Base-by-base conservation (phyloP, 352 stramenopile species). In the Globisporangium middletonii region DNA sequence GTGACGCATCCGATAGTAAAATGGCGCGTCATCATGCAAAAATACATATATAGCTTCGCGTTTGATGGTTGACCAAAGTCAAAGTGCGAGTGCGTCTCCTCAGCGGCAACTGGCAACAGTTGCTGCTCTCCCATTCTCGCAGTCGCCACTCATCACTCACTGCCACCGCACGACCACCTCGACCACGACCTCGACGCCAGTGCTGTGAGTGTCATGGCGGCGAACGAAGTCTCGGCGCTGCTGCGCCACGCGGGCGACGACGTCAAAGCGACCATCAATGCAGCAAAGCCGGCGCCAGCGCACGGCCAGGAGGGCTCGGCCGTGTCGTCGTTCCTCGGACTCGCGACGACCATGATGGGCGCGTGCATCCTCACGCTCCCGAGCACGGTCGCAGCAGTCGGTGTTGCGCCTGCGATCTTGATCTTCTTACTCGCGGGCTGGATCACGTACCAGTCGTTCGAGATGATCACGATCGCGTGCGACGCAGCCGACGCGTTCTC, bases 301-400 rank as follows among this genome's bases (percentile, higher is more conserved):
- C 71, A 74, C 61, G 73, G 65, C 2, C 71, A 83, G 57, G 64
- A 81, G 45, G 79, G 81, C 28, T 88, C 77, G 26, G 73, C 79
- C 26, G 60, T 89, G 35, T 91, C 81, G 64, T 85, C 79, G 4
- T 94, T 84, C 55, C 67, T 94, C 44, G 83, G 81, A 0, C 70
- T 94, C 18, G 83, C 83, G 41, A 89, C 81, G 28, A 94, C 83
- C 47, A 94, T 94, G 83, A 91, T 84, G 61, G 81, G 81, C 16
- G 77, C 83, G n/a, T 85, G 74, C 53, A 84, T 94, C 46, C 72
- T 94, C 57, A 83, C 79, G 44, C 69, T 94, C 16, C 83, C 81
- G 0, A 73, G 81, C 55, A 79, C 84, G 15, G 57, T 89, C 13
- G 75, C 83, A 37, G 81, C 79, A 26, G 70, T 85, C 15, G 79